Base-by-base conservation (phyloP, 1,284 basidiomycete genomes). In the Filobasidium uniguttulatum region DNA sequence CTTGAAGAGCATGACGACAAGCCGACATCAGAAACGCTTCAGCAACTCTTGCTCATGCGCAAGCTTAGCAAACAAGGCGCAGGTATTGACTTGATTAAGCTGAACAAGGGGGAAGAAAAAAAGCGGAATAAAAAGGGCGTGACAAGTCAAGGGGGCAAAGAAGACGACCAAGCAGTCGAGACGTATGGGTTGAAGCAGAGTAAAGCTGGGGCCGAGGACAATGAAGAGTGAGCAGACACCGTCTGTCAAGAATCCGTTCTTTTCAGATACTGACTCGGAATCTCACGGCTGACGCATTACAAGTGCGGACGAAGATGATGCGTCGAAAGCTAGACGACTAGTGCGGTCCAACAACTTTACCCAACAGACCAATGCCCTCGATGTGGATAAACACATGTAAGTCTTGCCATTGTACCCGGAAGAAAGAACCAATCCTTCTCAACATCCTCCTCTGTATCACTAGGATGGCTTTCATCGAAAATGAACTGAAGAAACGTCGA, bases 381-480 rank as follows among this genome's bases (percentile, higher is more conserved):
- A 96, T 62, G 89, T 96, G 5, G 91, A 98, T 71, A 96, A 94
- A 63, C 93, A 97, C 64, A 97, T 97, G 91, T 91, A 53, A 54
- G 83, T 65, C 23, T 36, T 43, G 31, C n/a, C 20, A 28, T 35
- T 29, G 31, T 44, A 25, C 44, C 45, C n/a, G n/a, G n/a, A n/a
- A n/a, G n/a, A n/a, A n/a, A n/a, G n/a, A n/a, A n/a, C n/a, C 30
- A 40, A 50, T 30, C 34, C 45, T 31, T 19, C 7, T 12, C 31
- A 38, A 38, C 36, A 17, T 19, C 33, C 36, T 17, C 22, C 46
- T n/a, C 36, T 37, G 6, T 12, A 19, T 23, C 40, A 7, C 0
- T 60, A 94, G 90, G 91, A 90, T 97, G 85, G 85, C 82, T 1
- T 97, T 93, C 61, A 97, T 97, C 50, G 93, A 97, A 62, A 79